phyloP scores from a whole-genome alignment of 2,329 filamentous ascomycete genomes.

The Alternaria brassicicola region DNA sequence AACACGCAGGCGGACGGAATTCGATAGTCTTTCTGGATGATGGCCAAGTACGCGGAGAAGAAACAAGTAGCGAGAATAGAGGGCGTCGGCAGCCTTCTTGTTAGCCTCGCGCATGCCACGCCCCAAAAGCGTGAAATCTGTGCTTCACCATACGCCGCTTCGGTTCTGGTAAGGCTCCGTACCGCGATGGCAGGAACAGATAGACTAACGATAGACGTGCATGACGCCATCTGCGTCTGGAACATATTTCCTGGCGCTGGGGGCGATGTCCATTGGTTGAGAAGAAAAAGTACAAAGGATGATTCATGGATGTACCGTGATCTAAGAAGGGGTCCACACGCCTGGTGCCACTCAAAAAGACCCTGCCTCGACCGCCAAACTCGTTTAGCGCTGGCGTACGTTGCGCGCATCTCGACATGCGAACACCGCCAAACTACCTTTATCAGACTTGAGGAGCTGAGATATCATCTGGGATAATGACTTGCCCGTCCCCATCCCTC shows the following conservation, averaged over 20 bases:
- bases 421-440: background rate
- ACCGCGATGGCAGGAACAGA: conserved; percentile 35
- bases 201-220: conserved; percentile 27
- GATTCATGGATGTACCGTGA: background rate
- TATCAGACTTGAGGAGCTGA: background rate
- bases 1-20: background rate
- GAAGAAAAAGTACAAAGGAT: background rate
- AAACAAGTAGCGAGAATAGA: background rate
- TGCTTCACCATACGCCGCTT: conserved; percentile 30
- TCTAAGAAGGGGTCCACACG: background rate
- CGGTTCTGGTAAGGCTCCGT: conserved; percentile 19
- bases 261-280: background rate
- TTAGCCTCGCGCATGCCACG: conserved; percentile 3
- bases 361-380: background rate
- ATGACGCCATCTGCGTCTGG: conserved; percentile 34
- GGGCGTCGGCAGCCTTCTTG: background rate
- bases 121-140: conserved; percentile 29
- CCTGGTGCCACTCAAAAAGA: background rate
- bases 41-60: background rate
- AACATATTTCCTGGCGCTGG: conserved; percentile 13
- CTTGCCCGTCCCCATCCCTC: background rate
- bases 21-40: background rate
- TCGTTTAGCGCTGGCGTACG: background rate
- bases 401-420: background rate
- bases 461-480: background rate